Conservation (phyloP, 2,329 filamentous ascomycete genomes). For the Exophiala aquamarina region DNA sequence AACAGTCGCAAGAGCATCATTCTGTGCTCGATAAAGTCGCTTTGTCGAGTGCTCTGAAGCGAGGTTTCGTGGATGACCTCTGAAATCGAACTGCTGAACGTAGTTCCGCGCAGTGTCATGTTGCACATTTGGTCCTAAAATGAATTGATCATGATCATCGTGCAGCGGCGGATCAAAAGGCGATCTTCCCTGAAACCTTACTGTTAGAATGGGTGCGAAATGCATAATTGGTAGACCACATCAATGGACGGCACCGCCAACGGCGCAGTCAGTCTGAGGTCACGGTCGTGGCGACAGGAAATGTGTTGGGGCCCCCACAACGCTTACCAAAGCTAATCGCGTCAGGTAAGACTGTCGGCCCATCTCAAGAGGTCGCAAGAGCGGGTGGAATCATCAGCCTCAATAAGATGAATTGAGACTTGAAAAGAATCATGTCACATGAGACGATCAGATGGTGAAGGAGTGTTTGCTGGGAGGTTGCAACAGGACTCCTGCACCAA, state of each 20-base stretch:
- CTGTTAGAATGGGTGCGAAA: neutral
- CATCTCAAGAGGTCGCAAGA: slow-evolving; percentile 31
- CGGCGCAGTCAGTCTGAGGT: too few relatives aligned
- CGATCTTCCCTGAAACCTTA: slow-evolving; percentile 21
- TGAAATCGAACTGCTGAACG: slow-evolving; percentile 48
- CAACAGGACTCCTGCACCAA: too few relatives aligned
- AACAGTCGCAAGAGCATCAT: slow-evolving; percentile 51
- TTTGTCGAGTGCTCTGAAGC: slow-evolving; percentile 40
- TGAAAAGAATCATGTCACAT: too few relatives aligned
- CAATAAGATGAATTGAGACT: too few relatives aligned
- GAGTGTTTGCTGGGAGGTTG: too few relatives aligned
- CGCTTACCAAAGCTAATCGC: slow-evolving; percentile 46
- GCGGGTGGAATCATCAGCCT: too few relatives aligned
- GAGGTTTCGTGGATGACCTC: slow-evolving; percentile 48
- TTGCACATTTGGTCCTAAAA: slow-evolving; percentile 25
- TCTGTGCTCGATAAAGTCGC: slow-evolving; percentile 47
- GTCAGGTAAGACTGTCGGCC: slow-evolving; percentile 47
- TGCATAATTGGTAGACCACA: too few relatives aligned
- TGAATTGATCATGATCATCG: slow-evolving; percentile 26
- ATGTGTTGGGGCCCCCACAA: neutral
- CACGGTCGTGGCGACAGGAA: too few relatives aligned
- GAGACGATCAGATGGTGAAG: too few relatives aligned
- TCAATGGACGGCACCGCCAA: too few relatives aligned
- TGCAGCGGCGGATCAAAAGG: slow-evolving; percentile 25
- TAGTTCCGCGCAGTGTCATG: slow-evolving; percentile 41